Evolutionary conservation across 305 asterid species (phyloP), one percentile per base, ranked within the genome.

Genomic region (Solanum hybrid): DNA sequence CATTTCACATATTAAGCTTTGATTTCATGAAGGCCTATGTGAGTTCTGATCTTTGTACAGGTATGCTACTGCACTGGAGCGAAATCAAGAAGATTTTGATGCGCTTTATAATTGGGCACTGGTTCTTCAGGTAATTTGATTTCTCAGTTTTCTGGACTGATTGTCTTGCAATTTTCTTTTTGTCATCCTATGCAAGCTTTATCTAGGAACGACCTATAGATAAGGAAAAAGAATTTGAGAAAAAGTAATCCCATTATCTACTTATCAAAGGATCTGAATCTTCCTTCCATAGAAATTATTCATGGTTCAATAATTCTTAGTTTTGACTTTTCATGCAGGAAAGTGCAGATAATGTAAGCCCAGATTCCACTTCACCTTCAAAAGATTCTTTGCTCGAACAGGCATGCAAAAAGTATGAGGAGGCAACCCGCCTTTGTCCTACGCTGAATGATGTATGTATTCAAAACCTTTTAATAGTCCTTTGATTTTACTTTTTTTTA

Each of bases 101-200:
- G 99, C 99, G 29, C 95, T 98, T 92, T 98, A 98, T 92, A 98
- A 96, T 92, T 98, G 99, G 99, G 99, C 99, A 34, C 94, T 98
- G 89, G 98, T 98, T 92, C 98, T 98, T 93, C 99, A 98, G 99
- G 99, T 96, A 89, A 57, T 85, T 57, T 85, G 76, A 73, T 85
- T 85, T 33, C 31, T 51, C 22, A 20, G 88, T 57, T 85, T 57
- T 57, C 28, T 85, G 76, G 46, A 31, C 81, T 89, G 75, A 18
- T 90, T 86, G 31, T 74, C 90, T 36, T 73, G 31, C 37, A 28
- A 64, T 69, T 76, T 89, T 88, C 4, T 90, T 89, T 51, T 35
- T 82, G 57, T 36, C 35, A 35, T 64, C 35, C 69, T 57, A 36
- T 35, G 85, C 67, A 33, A 46, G 22, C 10, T 89, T 79, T 61